Percentiles rank a stretch among this genome's conserved stretches.
These are phyloP conservation scores for Malbranchea zuffiana DNA, from an alignment of 2,329 filamentous ascomycete species.

Conservation along the genomic window DNA sequence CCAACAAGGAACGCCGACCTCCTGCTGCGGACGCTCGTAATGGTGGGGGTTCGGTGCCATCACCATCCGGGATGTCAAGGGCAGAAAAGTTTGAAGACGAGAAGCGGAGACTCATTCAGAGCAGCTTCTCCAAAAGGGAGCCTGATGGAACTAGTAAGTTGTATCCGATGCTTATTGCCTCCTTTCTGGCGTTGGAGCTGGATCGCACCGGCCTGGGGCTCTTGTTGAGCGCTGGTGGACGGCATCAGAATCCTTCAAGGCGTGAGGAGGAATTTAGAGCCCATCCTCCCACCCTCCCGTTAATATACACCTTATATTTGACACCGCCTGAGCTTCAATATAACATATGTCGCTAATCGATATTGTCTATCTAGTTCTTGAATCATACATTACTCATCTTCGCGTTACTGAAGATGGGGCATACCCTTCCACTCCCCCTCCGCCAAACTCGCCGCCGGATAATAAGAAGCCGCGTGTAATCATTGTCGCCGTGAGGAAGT, in stretches of 20 bases:
- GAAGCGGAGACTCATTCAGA: conserved; percentile 86
- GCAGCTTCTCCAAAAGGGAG: conserved; percentile 86
- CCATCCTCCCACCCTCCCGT: too few species aligned
- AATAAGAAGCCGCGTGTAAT: conserved; percentile 84
- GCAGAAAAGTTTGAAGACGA: conserved; percentile 95
- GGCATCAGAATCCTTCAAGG: too few species aligned
- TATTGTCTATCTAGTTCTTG: conserved; percentile 35
- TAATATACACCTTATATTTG: too few species aligned
- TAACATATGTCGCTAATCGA: neutral
- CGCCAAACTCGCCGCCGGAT: conserved; percentile 60
- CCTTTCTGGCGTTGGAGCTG: neutral
- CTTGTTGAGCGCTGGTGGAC: too few species aligned
- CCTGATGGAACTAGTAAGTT: conserved; percentile 68
- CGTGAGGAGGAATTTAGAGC: too few species aligned
- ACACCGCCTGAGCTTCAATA: too few species aligned
- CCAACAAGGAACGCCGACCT: conserved; percentile 25
- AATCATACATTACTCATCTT: conserved; percentile 98
- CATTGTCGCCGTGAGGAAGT: conserved; percentile 84
- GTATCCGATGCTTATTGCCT: neutral
- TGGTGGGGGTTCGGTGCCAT: conserved; percentile 20
- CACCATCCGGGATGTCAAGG: conserved; percentile 29
- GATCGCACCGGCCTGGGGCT: neutral
- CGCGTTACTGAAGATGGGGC: conserved; percentile 76
- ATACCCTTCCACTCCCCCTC: conserved; percentile 73
- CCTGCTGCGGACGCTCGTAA: conserved; percentile 27